Conservation (phyloP, 1,139 yeast genomes). For the Geotrichum fermentans region DNA sequence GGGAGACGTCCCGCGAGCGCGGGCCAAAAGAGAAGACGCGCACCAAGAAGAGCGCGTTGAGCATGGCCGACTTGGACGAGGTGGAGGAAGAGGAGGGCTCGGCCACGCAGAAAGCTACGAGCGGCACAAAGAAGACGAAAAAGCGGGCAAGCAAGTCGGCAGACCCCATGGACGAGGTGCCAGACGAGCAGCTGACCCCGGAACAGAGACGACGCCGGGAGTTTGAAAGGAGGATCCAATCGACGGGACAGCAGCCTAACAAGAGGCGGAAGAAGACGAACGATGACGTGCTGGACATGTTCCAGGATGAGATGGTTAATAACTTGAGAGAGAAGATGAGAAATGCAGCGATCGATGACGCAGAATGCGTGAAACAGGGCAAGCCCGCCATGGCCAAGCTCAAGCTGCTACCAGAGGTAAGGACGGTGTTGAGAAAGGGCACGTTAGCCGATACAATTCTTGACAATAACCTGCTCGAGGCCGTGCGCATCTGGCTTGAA, state of each 20-base stretch:
- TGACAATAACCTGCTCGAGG: conserved; percentile 89
- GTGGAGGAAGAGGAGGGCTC: conserved; percentile 23
- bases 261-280: conserved; percentile 52
- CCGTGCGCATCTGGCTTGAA: conserved; percentile 94
- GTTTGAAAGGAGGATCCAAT: conserved; percentile 75
- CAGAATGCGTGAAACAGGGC: conserved; percentile 63
- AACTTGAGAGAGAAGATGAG: conserved; percentile 85
- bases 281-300: conserved; percentile 88
- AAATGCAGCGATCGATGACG: conserved; percentile 85
- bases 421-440: conserved; percentile 69
- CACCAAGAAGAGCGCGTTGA: conserved; percentile 24
- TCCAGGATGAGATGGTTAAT: conserved; percentile 88
- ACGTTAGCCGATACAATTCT: conserved; percentile 83
- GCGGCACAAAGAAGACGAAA: conserved; percentile 13
- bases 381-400: conserved; percentile 84
- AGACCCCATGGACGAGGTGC: conserved; percentile 32
- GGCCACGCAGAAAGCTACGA: conserved; percentile 8
- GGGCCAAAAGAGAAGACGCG: conserved; percentile 23
- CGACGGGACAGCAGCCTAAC: conserved; percentile 58
- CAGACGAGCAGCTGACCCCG: conserved; percentile 38
- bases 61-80: conserved; percentile 33
- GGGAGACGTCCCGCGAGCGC: conserved; percentile 20
- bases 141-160: conserved; percentile 24
- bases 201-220: conserved; percentile 60
- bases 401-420: conserved; percentile 73